These are phyloP conservation scores for Pichia sp. DNA, from an alignment of 1,139 yeast species.

Conservation along the genomic window DNA sequence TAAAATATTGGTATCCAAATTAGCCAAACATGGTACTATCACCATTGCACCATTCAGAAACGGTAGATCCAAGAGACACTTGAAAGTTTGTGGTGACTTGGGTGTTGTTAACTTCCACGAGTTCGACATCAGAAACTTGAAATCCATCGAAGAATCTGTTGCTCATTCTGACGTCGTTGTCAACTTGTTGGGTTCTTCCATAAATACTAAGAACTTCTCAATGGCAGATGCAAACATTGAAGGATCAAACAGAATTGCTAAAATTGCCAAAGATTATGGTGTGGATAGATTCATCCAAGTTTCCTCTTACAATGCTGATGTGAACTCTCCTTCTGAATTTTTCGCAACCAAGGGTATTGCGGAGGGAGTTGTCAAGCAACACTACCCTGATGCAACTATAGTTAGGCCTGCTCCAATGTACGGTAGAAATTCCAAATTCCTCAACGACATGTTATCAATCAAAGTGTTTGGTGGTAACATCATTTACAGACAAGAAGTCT, in stretches of 20 bases:
- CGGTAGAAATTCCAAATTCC: conserved; percentile 71
- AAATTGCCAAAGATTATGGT: conserved; percentile 66
- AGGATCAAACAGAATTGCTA: conserved; percentile 72
- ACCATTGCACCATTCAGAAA: conserved; percentile 78
- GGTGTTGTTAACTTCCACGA: conserved; percentile 86
- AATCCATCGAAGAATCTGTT: conserved; percentile 74
- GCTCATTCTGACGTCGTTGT: conserved; percentile 79
- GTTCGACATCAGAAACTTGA: conserved; percentile 73
- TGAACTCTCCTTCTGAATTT: conserved; percentile 62
- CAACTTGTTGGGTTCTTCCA: conserved; percentile 77
- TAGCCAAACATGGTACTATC: conserved; percentile 78
- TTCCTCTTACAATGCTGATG: conserved; percentile 75
- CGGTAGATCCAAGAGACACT: conserved; percentile 72
- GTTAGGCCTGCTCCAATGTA: conserved; percentile 83
- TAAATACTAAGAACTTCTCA: conserved; percentile 71
- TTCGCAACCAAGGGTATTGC: conserved; percentile 80
- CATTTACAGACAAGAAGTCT: conserved; percentile 56
- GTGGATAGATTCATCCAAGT: conserved; percentile 78
- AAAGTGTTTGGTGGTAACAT: conserved; percentile 43
- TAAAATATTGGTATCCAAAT: conserved; percentile 62
- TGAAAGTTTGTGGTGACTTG: conserved; percentile 80
- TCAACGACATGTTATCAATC: conserved; percentile 58
- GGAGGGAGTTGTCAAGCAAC: conserved; percentile 65
- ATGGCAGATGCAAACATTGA: conserved; percentile 85
- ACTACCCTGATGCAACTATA: conserved; percentile 72